Percentiles rank a stretch among this genome's conserved stretches.
Evolutionary conservation across 305 asterid genomes (phyloP).

Genomic region (Solanum chacoense): DNA sequence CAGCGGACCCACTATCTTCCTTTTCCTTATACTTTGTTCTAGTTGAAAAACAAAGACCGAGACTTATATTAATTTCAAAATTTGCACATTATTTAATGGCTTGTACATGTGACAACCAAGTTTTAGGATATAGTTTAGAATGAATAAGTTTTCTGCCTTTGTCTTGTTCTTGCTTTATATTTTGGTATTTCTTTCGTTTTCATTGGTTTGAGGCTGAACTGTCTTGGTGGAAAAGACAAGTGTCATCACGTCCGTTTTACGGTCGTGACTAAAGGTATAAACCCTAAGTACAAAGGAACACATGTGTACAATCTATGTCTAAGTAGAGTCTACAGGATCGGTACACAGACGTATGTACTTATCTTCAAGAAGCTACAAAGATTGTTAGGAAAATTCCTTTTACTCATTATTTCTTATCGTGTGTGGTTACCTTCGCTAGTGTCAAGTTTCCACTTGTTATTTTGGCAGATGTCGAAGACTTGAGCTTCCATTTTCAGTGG

Average conservation of each 20-base stretch:
- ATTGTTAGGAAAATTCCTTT: background rate
- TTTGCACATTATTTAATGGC: background rate
- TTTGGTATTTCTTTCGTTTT: too few species aligned
- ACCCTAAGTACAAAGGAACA: background rate
- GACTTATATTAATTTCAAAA: background rate
- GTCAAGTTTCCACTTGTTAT: background rate
- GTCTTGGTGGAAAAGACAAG: background rate
- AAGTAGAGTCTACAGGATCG: background rate
- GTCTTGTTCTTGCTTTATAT: background rate
- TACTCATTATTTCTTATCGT: background rate
- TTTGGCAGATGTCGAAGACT: background rate
- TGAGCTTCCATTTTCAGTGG: background rate
- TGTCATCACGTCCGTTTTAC: background rate
- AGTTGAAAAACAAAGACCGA: background rate
- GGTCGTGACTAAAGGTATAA: background rate
- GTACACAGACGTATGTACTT: background rate
- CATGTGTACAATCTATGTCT: background rate
- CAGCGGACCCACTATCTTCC: background rate
- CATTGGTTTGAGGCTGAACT: background rate
- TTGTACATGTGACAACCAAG: background rate
- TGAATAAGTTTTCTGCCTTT: background rate
- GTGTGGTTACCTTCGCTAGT: background rate
- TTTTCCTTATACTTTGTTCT: too few species aligned
- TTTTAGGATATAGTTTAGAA: background rate
- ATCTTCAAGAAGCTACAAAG: background rate